Conservation (phyloP, 805 yeast genomes). For the Saturnispora diversa region DNA sequence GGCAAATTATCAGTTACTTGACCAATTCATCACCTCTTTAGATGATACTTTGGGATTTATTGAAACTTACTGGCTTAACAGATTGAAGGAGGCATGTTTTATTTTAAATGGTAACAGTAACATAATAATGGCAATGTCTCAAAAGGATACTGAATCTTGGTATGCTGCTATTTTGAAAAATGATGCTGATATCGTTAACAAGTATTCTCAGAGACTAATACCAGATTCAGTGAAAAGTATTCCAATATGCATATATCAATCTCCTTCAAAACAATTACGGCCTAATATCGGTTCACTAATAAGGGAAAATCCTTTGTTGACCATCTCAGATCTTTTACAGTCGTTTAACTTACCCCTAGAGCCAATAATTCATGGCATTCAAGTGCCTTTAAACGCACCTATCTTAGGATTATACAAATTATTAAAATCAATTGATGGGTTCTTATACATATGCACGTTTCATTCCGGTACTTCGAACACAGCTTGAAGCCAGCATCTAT, state of each 20-base stretch:
- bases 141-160: constrained; percentile 46
- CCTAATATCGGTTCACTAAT: background rate
- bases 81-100: constrained; percentile 73
- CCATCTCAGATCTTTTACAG: background rate
- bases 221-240: constrained; percentile 30
- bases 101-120: constrained; percentile 72
- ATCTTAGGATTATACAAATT: constrained; percentile 38
- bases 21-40: background rate
- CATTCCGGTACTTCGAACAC: constrained; percentile 44
- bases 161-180: constrained; percentile 39
- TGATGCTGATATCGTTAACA: constrained; percentile 21
- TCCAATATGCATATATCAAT: constrained; percentile 40
- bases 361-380: constrained; percentile 45
- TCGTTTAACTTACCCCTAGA: background rate
- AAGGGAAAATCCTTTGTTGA: background rate
- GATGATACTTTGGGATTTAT: constrained; percentile 21
- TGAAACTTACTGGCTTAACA: constrained; percentile 60
- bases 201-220: constrained; percentile 22
- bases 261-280: no score
- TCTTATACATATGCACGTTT: constrained; percentile 45
- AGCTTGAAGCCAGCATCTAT: constrained; percentile 94
- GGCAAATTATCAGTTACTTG: background rate
- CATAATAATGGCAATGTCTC: constrained; percentile 69
- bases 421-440: constrained; percentile 54
- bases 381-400: constrained; percentile 37